A percentile compares a stretch with the other conserved stretches of the same genome.
These are phyloP conservation scores for Podila epigama DNA, from an alignment of 192 early-diverging fungal species.

Conservation along the genomic window DNA sequence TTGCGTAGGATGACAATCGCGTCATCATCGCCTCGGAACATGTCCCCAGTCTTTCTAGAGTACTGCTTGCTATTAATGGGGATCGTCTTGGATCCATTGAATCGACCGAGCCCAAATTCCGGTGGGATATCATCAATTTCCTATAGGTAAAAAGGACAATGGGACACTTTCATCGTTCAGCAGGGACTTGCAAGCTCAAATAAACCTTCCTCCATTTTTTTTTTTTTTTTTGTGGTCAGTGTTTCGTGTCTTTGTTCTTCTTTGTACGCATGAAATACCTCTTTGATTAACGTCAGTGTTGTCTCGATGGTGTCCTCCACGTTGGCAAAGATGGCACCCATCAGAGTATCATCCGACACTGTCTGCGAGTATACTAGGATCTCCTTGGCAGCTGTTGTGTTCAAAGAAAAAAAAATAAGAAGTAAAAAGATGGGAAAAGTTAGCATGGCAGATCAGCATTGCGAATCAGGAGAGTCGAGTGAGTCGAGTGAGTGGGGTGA, in stretches of 20 bases:
- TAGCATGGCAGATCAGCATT: neutral
- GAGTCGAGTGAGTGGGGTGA: too few relatives aligned
- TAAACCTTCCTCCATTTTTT: neutral
- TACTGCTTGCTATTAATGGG: conserved; percentile 70
- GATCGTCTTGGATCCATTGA: conserved; percentile 64
- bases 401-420: conserved; percentile 7
- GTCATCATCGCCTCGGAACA: conserved; percentile 64
- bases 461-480: too few relatives aligned
- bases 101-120: conserved; percentile 53
- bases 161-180: neutral
- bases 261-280: too few relatives aligned
- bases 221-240: conserved; percentile 49
- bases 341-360: conserved; percentile 55
- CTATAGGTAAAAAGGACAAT: conserved; percentile 17
- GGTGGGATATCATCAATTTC: conserved; percentile 67
- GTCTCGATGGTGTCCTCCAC: conserved; percentile 52
- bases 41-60: conserved; percentile 53
- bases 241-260: too few relatives aligned
- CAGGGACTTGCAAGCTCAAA: too few relatives aligned
- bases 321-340: conserved; percentile 69
- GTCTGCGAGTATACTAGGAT: conserved; percentile 59
- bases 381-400: conserved; percentile 53
- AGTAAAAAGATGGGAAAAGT: too few relatives aligned
- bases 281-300: conserved; percentile 48
- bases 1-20: conserved; percentile 49